phyloP scores from a whole-genome alignment of 129 eudicot genomes.

The Tanacetum coccineum region DNA sequence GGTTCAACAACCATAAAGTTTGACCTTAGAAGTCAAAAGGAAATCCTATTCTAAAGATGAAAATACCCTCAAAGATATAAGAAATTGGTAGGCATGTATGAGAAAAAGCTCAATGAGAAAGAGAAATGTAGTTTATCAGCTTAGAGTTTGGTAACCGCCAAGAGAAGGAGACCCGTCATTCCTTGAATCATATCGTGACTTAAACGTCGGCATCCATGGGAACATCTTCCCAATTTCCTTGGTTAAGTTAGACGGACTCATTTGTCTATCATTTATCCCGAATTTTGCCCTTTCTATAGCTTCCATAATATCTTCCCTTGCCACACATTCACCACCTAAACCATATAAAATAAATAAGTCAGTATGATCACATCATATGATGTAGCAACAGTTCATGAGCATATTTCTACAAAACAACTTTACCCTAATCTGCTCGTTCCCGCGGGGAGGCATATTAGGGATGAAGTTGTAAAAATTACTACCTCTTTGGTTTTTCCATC shows the following conservation, averaged over 20 bases:
- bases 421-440: not conserved
- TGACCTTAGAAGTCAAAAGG: not conserved
- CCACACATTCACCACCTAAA: constrained; percentile 77
- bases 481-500: too few species aligned
- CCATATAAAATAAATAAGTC: constrained; percentile 11
- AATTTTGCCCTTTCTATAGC: constrained; percentile 97
- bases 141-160: constrained; percentile 15
- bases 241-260: constrained; percentile 42
- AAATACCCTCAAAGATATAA: not conserved
- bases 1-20: constrained; percentile 4
- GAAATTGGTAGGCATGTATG: too few species aligned
- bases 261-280: constrained; percentile 79
- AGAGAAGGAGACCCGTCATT: constrained; percentile 27
- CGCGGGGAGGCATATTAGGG: not conserved
- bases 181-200: constrained; percentile 40
- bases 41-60: not conserved
- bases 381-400: not conserved
- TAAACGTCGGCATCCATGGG: constrained; percentile 91
- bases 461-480: not conserved
- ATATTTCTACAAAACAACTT: not conserved
- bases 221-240: constrained; percentile 81
- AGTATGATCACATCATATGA: constrained; percentile 10
- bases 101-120: constrained; percentile 1
- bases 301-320: constrained; percentile 98
- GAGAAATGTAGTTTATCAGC: not conserved